These are phyloP conservation scores for Parachaetomium inaequale DNA, from an alignment of 495 filamentous ascomycete species.

Conservation along the genomic window DNA sequence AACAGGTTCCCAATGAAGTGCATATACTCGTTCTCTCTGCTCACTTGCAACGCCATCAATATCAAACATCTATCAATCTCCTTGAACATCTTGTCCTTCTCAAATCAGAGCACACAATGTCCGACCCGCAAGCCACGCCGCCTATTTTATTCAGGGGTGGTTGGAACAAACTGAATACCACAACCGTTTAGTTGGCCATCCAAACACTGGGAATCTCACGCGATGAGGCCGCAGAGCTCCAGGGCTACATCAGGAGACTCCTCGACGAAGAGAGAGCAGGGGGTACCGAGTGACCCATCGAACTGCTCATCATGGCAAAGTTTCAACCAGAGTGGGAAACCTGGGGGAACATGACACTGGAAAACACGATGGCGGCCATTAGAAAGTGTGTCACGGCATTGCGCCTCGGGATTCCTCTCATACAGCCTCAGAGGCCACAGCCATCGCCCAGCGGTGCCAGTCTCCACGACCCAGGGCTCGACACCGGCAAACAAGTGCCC, in stretches of 20 bases:
- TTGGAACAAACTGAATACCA: neutral
- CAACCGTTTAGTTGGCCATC: conserved; percentile 1
- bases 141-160: neutral
- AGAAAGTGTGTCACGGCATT: conserved; percentile 12
- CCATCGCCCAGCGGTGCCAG: neutral
- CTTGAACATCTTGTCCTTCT: too few relatives aligned
- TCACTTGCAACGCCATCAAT: neutral
- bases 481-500: too few relatives aligned
- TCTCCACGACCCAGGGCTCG: neutral
- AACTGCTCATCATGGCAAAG: conserved; percentile 1
- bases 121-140: too few relatives aligned
- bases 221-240: conserved; percentile 19
- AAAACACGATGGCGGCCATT: conserved; percentile 1
- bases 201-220: conserved; percentile 12
- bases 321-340: conserved; percentile 5
- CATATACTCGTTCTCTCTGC: neutral
- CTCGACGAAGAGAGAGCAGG: conserved; percentile 14
- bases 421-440: too few relatives aligned
- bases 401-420: neutral
- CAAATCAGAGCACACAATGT: neutral
- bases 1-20: neutral
- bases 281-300: neutral
- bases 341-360: neutral
- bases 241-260: conserved; percentile 23
- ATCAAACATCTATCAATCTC: too few relatives aligned